Conservation (phyloP, 306 rosid species). For the Echinosophora koreensis region DNA sequence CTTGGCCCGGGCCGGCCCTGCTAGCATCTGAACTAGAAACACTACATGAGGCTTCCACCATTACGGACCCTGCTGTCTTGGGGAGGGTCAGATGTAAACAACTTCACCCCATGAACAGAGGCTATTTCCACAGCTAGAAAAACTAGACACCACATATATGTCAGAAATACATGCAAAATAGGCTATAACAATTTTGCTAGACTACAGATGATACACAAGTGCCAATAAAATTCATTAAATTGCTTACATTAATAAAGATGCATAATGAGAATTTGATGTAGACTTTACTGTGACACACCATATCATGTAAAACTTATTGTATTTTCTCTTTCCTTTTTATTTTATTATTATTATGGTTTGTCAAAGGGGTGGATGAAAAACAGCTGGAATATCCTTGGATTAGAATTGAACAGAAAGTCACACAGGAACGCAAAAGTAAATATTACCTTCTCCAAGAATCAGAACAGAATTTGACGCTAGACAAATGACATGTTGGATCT, state of each 20-base stretch:
- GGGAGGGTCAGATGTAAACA: constrained; percentile 16
- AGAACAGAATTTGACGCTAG: constrained; percentile 72
- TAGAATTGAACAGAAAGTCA: constrained; percentile 36
- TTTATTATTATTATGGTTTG: constrained; percentile 16
- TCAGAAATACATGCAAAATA: constrained; percentile 9
- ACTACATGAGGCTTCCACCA: constrained; percentile 7
- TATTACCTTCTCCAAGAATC: constrained; percentile 93
- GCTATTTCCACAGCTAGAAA: not conserved
- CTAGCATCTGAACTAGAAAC: constrained; percentile 14
- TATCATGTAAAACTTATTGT: not conserved
- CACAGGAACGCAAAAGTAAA: constrained; percentile 1
- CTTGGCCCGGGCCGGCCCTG: too few species aligned
- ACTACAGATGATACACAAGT: constrained; percentile 6
- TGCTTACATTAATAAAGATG: constrained; percentile 12
- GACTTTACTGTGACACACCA: constrained; percentile 11
- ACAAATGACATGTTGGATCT: constrained; percentile 79
- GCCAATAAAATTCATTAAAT: not conserved
- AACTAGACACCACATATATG: not conserved
- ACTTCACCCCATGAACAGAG: constrained; percentile 8
- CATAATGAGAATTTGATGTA: not conserved
- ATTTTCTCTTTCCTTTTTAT: constrained; percentile 10
- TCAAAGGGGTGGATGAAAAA: constrained; percentile 17
- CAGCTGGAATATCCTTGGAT: not conserved
- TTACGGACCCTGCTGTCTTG: constrained; percentile 8
- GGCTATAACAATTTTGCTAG: constrained; percentile 13